Base-by-base conservation (phyloP, 352 stramenopile genomes). In the Phytophthora pisi region DNA sequence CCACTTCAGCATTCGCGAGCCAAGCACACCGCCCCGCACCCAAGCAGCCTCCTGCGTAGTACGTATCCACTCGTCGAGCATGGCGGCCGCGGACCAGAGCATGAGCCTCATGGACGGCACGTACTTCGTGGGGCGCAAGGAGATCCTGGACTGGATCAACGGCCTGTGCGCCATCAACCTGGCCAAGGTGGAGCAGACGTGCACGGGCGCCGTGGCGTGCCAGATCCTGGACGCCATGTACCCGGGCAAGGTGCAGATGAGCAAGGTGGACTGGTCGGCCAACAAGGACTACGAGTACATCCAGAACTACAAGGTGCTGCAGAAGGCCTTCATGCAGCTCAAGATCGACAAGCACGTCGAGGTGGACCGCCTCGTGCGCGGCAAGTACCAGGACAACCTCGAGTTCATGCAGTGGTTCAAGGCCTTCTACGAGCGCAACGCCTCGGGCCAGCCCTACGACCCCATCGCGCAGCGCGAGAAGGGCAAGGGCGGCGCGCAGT, bases 321-420 rank as follows among this genome's bases (percentile, higher is more conserved):
- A 99, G 78, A 95, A 93, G 51, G 97, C 92, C 56, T 99, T 99
- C 71, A 92, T 91, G 61, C 98, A 95, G 45, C 79, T 99, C 46
- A 94, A 98, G 59, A 97, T 99, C 63, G 93, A 99, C 67, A 84
- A 92, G 58, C 84, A 98, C 79, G 96, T 99, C 26, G 97, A 99
- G 74, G 98, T 99, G 24, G 93, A 99, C 59, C 97, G 97, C 38
- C 86, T 99, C 30, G 98, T 99, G 68, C 88, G 97, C 20, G 98
- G 93, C 49, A 99, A 99, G 76, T 99, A 99, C 86, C 98, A 99
- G 77, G 98, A 99, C 77, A 99, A 99, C 79, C 88, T 99, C 61
- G 98, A 99, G 79, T 99, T 99, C 74, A 99, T 99, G 92, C 98
- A 99, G 82, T 99, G 97, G 92, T 95, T 97, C 65, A 98, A 97